Percentiles rank a stretch among this genome's conserved stretches.
Conservation (phyloP, 345 rosid genomes). For the Lepidium sativum region DNA sequence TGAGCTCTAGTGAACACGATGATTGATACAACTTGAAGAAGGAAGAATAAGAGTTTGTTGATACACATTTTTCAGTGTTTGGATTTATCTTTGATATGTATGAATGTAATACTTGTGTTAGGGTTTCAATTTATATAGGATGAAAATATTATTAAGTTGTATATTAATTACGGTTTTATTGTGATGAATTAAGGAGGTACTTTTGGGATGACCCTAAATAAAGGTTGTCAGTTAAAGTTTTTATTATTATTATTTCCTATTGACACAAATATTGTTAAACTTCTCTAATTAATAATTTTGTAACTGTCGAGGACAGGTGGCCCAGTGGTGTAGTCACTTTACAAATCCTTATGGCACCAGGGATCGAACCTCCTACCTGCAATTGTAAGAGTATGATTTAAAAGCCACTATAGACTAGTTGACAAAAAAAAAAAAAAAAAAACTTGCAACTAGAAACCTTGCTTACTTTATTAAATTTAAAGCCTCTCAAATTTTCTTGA, state of each 20-base stretch:
- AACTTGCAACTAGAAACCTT: no score
- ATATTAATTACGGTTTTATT: neutral
- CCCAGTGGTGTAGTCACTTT: no score
- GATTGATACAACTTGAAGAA: neutral
- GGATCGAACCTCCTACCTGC: no score
- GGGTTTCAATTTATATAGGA: neutral
- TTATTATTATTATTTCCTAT: neutral
- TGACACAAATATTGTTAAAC: no score
- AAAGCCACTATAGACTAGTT: no score
- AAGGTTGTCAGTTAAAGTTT: constrained; percentile 3
- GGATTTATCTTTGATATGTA: neutral
- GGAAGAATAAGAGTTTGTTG: neutral
- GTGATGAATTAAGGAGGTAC: constrained; percentile 2
- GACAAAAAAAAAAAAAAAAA: no score
- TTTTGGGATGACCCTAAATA: constrained; percentile 14
- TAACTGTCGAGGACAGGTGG: no score
- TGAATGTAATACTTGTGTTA: neutral
- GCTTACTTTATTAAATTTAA: no score
- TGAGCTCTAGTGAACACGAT: neutral
- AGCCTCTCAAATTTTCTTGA: no score
- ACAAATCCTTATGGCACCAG: no score
- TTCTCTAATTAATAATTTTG: no score
- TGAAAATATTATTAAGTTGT: neutral
- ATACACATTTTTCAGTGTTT: constrained; percentile 4
- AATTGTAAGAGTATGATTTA: no score